phyloP scores from a whole-genome alignment of 140 eudicot species.

The Flaveria floridana region DNA sequence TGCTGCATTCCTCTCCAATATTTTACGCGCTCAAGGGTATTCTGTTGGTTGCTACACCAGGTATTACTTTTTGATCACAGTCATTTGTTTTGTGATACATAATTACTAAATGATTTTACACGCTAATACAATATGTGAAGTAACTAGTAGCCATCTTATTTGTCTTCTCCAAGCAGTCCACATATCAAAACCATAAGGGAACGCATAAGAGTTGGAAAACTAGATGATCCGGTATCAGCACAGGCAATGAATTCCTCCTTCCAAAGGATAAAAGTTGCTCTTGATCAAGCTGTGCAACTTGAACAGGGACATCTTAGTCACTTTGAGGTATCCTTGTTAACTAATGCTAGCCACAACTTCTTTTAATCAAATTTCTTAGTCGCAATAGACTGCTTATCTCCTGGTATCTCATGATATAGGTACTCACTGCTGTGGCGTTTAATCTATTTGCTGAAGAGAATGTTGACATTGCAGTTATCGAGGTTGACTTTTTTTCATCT shows the following conservation, averaged over 20 bases:
- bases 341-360: not conserved
- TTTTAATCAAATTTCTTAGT: not conserved
- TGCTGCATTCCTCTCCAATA: conserved; percentile 81
- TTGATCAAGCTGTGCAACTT: conserved; percentile 59
- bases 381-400: not conserved
- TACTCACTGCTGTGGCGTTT: conserved; percentile 85
- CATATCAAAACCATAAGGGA: conserved; percentile 86
- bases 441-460: conserved; percentile 73
- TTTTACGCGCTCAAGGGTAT: conserved; percentile 81
- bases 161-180: conserved; percentile 65
- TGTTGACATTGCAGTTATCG: conserved; percentile 79
- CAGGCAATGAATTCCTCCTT: conserved; percentile 52
- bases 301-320: conserved; percentile 70
- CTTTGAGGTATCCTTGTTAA: conserved; percentile 66
- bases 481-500: conserved; percentile 46
- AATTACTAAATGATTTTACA: not conserved
- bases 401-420: conserved; percentile 39
- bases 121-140: not conserved
- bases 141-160: conserved; percentile 20
- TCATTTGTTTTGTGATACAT: not conserved
- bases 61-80: conserved; percentile 31
- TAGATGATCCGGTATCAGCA: conserved; percentile 69
- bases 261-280: conserved; percentile 47
- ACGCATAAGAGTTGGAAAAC: conserved; percentile 73
- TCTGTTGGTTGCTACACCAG: conserved; percentile 94